phyloP scores from a whole-genome alignment of 306 rosid species.

The Prosopis cineraria region DNA sequence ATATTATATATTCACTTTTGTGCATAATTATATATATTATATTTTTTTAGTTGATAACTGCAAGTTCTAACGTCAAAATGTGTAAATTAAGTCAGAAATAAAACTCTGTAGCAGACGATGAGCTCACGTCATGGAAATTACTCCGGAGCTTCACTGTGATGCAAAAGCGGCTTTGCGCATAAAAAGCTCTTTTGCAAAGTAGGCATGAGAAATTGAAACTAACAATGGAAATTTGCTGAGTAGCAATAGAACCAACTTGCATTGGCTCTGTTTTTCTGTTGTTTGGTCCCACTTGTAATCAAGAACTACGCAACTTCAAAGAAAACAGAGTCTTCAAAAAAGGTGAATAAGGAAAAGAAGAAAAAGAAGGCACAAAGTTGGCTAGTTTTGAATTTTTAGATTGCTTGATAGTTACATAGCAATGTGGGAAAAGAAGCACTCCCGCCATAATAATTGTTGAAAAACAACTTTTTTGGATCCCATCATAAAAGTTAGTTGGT shows the following conservation, averaged over 20 bases:
- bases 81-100: constrained; percentile 7
- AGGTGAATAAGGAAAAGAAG: constrained; percentile 10
- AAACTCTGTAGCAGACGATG: constrained; percentile 7
- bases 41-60: not conserved
- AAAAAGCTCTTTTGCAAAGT: not conserved
- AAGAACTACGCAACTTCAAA: not conserved
- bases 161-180: not conserved
- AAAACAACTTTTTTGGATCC: constrained; percentile 22
- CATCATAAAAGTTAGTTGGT: not conserved
- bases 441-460: not conserved
- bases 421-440: not conserved
- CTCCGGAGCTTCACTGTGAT: not conserved
- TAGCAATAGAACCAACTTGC: not conserved
- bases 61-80: not conserved
- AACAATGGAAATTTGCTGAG: not conserved
- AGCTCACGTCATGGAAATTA: not conserved
- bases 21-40: too few species aligned
- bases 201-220: not conserved
- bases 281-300: not conserved
- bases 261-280: not conserved
- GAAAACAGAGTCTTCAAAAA: constrained; percentile 5
- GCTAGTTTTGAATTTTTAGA: constrained; percentile 11
- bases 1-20: constrained; percentile 26
- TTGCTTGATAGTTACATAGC: not conserved
- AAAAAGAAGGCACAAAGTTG: constrained; percentile 7